Evolutionary conservation across 805 yeast species (phyloP), one percentile per base, ranked within the genome.

Genomic region (Starmerella lactis-condensi): DNA sequence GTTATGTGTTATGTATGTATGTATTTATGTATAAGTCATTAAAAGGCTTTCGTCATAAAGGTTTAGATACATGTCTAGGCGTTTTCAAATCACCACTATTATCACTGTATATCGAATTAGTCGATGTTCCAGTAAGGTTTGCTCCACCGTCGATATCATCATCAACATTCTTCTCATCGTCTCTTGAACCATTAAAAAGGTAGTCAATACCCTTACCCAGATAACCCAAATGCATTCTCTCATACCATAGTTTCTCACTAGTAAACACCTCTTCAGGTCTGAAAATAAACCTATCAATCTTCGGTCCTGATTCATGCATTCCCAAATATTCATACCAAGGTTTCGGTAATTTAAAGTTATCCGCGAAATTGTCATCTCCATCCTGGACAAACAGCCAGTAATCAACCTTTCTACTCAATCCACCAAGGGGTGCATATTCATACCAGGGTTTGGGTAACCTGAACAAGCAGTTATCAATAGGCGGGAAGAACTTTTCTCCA

Each of bases 211-310:
- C 17, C 8, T 12, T 6, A 6, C 29, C 29, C 16, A 26, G 12
- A 8, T 12, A 6, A 6, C 19, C 14, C 17, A 25, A 24, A 24
- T 30, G 29, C 8, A 30, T 12, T 12, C 32, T 5, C 16, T 25
- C 28, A 13, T 76, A 64, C 2, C 72, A 58, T 5, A 21, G 29
- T 12, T 26, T 26, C 8, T 19, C 21, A n/a, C n/a, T n/a, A 6
- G 17, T 16, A 17, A 26, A 11, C 7, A 26, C 29, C 29, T 26
- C 29, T 15, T 26, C 21, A 6, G 29, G 29, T 8, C 21, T 6
- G 29, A 26, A 26, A 6, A 26, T 7, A 21, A 26, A 26, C 10
- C 29, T 7, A 15, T 26, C 29, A 15, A 26, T 26, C 29, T 26
- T 26, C 9, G 29, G 29, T 6, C 29, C 29, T 17, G 21, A 19